Base-by-base conservation (phyloP, 148 eudicot genomes). In the Pharnaceum exiguum region DNA sequence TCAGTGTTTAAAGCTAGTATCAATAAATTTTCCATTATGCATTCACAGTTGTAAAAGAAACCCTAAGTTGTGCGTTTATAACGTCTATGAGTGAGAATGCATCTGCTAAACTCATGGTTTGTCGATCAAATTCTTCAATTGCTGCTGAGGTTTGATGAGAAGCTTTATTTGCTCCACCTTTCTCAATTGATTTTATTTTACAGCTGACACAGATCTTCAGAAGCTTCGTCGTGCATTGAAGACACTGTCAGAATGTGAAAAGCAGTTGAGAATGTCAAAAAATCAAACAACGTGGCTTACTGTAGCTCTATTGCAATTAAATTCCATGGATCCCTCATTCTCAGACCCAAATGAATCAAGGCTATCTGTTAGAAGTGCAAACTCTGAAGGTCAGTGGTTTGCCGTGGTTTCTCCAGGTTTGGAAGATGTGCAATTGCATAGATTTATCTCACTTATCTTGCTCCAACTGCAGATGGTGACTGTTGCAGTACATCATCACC, bases 271-370 rank as follows among this genome's bases (percentile, higher is more conserved):
- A 62, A 72, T 77, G 56, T 83, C 91, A 23, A 83, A 80, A 66
- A 86, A 81, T 67, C 95, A 89, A 72, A 82, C 85, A 10, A 89
- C 99, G 21, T 94, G 99, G 99, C 85, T 94, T 25, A 94, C 85
- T 52, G 96, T 79, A 25, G 91, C 96, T 67, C 79, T 94, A 24
- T 72, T 94, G 65, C 99, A 89, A 67, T 72, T 94, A 38, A 84
- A 83, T 61, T 82, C 91, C 23, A 62, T 69, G 45, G 84, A 75
- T 23, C 55, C 79, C 26, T 71, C 77, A 24, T 59, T 72, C 55
- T 62, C 75, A 11, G 91, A 86, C 53, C 73, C 73, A 30, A 75
- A 60, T 36, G 89, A 86, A 69, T 49, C 82, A 43, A 78, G 75
- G 62, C 55, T 82, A 46, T 79, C 83, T 30, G 71, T 71, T 33